Conservation (phyloP, 441 rosid genomes). For the Erodium trifolium region DNA sequence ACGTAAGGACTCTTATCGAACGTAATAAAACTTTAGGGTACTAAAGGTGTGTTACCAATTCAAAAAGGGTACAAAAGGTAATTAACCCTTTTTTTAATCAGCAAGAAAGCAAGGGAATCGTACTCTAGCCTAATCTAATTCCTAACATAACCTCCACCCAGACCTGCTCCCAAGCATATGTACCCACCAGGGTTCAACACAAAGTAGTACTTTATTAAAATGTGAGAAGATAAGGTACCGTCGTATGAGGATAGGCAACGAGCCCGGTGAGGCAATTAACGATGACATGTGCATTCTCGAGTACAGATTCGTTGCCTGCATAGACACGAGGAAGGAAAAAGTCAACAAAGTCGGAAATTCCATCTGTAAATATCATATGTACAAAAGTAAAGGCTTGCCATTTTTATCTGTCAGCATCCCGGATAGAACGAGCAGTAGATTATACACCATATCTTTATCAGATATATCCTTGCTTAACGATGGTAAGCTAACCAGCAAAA, state of each 20-base stretch:
- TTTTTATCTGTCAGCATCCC: conserved; percentile 60
- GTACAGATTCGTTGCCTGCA: conserved; percentile 56
- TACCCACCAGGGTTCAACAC: too few relatives aligned
- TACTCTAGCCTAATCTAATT: too few relatives aligned
- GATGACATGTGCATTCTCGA: conserved; percentile 53
- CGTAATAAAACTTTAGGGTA: too few relatives aligned
- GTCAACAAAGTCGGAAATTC: neutral
- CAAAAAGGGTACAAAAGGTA: too few relatives aligned
- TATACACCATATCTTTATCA: conserved; percentile 50
- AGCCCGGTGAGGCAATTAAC: conserved; percentile 46
- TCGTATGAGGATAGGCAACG: conserved; percentile 47
- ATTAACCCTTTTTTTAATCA: too few relatives aligned
- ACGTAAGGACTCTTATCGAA: too few relatives aligned
- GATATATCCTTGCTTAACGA: conserved; percentile 37
- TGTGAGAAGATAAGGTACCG: conserved; percentile 33
- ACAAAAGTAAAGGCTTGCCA: conserved; percentile 28
- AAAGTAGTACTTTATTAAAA: too few relatives aligned
- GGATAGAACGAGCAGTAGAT: conserved; percentile 67
- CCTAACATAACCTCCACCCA: too few relatives aligned
- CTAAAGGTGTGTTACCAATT: too few relatives aligned
- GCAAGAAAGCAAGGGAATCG: too few relatives aligned
- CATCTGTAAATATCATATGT: too few relatives aligned
- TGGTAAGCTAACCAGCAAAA: conserved; percentile 56
- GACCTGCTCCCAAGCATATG: too few relatives aligned
- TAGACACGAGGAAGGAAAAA: neutral